phyloP scores from a whole-genome alignment of 164 flowering plant species.

The Akebia trifoliata region DNA sequence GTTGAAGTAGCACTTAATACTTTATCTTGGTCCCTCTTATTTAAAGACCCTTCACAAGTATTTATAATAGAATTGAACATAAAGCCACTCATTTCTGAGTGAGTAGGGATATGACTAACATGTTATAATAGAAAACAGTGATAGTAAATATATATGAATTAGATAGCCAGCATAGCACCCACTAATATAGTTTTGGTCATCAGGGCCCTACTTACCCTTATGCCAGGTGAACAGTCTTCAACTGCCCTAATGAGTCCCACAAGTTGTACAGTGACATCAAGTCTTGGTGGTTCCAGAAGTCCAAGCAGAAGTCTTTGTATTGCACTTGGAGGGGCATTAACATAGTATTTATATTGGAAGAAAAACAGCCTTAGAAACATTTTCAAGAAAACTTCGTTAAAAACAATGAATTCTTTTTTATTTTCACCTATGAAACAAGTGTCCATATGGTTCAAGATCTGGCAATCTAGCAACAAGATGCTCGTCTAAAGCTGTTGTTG shows the following conservation, averaged over 20 bases:
- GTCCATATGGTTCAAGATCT: constrained; percentile 95
- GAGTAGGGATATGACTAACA: no score
- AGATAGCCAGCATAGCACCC: no score
- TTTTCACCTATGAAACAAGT: constrained; percentile 79
- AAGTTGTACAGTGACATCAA: constrained; percentile 97
- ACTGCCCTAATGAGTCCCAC: constrained; percentile 97
- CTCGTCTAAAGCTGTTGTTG: constrained; percentile 89
- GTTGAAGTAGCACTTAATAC: no score
- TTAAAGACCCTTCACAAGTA: no score
- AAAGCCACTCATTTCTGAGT: no score
- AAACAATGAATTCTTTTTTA: neutral
- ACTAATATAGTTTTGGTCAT: no score
- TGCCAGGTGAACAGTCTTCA: constrained; percentile 90
- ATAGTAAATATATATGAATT: no score
- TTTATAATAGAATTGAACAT: no score
- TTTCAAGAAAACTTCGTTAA: neutral
- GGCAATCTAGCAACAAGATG: constrained; percentile 97
- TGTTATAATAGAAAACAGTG: no score
- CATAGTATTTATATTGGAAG: constrained; percentile 58
- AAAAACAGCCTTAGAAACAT: constrained; percentile 1
- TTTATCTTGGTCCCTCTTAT: no score
- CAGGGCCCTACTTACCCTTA: constrained; percentile 86
- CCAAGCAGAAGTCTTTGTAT: constrained; percentile 96
- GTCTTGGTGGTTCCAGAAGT: constrained; percentile 96
- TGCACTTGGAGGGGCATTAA: constrained; percentile 95